Conservation (phyloP, 345 rosid species). For the Gynandropsis gynandra region DNA sequence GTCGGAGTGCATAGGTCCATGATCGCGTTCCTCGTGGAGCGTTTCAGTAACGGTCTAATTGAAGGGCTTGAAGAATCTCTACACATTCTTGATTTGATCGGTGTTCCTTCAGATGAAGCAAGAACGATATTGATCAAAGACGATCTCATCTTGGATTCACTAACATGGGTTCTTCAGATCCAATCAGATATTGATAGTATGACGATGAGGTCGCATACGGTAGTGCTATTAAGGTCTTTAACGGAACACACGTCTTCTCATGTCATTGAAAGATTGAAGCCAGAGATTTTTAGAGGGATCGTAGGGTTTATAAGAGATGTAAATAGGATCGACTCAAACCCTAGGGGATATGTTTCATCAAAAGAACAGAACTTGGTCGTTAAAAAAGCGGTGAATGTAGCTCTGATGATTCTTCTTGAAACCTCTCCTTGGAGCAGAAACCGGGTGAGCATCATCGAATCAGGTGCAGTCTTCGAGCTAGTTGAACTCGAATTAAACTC, state of each 20-base stretch:
- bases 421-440: slow-evolving; percentile 53
- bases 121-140: slow-evolving; percentile 29
- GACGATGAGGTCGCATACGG: slow-evolving; percentile 34
- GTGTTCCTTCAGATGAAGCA: slow-evolving; percentile 32
- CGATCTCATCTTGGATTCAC: slow-evolving; percentile 32
- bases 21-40: slow-evolving; percentile 28
- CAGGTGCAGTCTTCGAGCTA: slow-evolving; percentile 48
- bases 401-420: slow-evolving; percentile 38
- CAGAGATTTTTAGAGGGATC: slow-evolving; percentile 36
- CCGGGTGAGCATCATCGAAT: slow-evolving; percentile 42
- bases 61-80: slow-evolving; percentile 46
- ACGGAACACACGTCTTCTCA: slow-evolving; percentile 32
- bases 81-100: slow-evolving; percentile 33
- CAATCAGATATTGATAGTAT: slow-evolving; percentile 18
- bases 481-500: slow-evolving; percentile 52
- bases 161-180: slow-evolving; percentile 43
- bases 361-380: slow-evolving; percentile 22
- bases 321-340: not conserved
- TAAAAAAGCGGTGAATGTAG: slow-evolving; percentile 42
- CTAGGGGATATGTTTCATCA: slow-evolving; percentile 11
- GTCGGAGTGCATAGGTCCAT: slow-evolving; percentile 39
- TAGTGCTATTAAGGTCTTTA: slow-evolving; percentile 32
- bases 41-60: slow-evolving; percentile 18
- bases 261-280: slow-evolving; percentile 40
- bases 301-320: slow-evolving; percentile 34